phyloP scores from a whole-genome alignment of 371 early-diverging fungal species.

The Rhizopus sp. region DNA sequence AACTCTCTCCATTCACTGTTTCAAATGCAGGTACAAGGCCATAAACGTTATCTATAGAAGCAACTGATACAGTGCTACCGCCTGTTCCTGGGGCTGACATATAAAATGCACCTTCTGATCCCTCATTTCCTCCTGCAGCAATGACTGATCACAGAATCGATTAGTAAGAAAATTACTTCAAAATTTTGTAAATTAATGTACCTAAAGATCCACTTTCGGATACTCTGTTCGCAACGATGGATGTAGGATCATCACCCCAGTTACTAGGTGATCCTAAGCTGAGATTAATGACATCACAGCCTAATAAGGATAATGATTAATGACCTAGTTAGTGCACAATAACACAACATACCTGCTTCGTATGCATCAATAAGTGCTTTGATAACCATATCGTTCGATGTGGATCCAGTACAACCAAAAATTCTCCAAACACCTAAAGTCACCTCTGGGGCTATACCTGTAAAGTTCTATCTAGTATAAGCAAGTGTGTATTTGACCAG shows the following conservation, averaged over 20 bases:
- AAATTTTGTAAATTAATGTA: slow-evolving; percentile 6
- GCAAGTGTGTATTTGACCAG: neutral
- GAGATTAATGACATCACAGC: slow-evolving; percentile 68
- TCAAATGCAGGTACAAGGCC: slow-evolving; percentile 24
- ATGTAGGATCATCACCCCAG: slow-evolving; percentile 59
- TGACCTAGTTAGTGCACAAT: neutral
- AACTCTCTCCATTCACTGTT: slow-evolving; percentile 14
- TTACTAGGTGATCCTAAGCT: slow-evolving; percentile 69
- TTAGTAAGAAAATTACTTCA: too few relatives aligned
- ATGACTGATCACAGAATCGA: slow-evolving; percentile 38
- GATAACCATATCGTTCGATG: slow-evolving; percentile 66
- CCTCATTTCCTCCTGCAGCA: slow-evolving; percentile 69
- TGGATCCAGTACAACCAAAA: slow-evolving; percentile 69
- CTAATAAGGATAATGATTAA: slow-evolving; percentile 10
- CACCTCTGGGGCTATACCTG: slow-evolving; percentile 70
- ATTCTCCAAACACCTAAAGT: slow-evolving; percentile 65
- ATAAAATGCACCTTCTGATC: slow-evolving; percentile 54
- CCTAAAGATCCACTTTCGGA: slow-evolving; percentile 33
- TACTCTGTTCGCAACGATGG: slow-evolving; percentile 55
- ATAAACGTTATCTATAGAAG: slow-evolving; percentile 59
- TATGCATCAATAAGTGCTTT: slow-evolving; percentile 67
- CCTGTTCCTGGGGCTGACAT: slow-evolving; percentile 59
- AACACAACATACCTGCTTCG: slow-evolving; percentile 52
- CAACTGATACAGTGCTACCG: slow-evolving; percentile 54
- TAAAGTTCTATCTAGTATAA: slow-evolving; percentile 38